phyloP scores from a whole-genome alignment of 495 filamentous ascomycete genomes.

The Lasiosphaeris hirsuta region DNA sequence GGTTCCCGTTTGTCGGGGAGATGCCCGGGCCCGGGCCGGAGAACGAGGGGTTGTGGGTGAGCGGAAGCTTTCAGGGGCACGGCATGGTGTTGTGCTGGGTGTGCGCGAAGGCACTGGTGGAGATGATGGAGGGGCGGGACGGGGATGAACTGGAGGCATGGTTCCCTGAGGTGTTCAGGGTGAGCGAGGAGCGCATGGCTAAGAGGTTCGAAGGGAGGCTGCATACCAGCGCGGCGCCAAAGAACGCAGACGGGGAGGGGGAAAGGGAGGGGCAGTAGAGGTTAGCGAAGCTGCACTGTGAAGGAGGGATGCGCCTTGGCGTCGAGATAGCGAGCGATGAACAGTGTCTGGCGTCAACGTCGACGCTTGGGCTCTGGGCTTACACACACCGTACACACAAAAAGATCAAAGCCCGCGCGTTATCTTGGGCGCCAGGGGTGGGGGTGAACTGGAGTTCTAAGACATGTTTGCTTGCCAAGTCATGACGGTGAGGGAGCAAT shows the following conservation, averaged over 20 bases:
- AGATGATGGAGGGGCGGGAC: slow-evolving; percentile 45
- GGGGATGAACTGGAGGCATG: slow-evolving; percentile 36
- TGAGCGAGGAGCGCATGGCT: slow-evolving; percentile 43
- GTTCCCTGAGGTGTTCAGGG: slow-evolving; percentile 51
- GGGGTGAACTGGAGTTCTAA: background rate
- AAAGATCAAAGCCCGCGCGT: no score
- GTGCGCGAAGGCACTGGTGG: slow-evolving; percentile 50
- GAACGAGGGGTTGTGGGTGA: slow-evolving; percentile 47
- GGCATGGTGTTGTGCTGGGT: slow-evolving; percentile 59
- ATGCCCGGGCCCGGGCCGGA: slow-evolving; percentile 26
- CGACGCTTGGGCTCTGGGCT: no score
- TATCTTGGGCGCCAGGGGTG: background rate
- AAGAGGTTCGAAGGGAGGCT: slow-evolving; percentile 43
- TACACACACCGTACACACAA: no score
- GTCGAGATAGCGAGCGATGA: no score
- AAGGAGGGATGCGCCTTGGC: no score
- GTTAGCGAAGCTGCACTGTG: background rate
- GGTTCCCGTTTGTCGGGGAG: slow-evolving; percentile 53
- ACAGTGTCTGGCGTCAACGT: no score
- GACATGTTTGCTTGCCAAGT: no score
- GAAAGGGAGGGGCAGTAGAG: background rate
- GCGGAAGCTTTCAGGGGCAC: slow-evolving; percentile 55
- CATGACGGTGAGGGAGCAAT: no score
- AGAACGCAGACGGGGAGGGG: background rate
- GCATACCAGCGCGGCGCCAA: slow-evolving; percentile 8